Evolutionary conservation across 768 basidiomycete species (phyloP).

Genomic region (Lactifluus volemus): DNA sequence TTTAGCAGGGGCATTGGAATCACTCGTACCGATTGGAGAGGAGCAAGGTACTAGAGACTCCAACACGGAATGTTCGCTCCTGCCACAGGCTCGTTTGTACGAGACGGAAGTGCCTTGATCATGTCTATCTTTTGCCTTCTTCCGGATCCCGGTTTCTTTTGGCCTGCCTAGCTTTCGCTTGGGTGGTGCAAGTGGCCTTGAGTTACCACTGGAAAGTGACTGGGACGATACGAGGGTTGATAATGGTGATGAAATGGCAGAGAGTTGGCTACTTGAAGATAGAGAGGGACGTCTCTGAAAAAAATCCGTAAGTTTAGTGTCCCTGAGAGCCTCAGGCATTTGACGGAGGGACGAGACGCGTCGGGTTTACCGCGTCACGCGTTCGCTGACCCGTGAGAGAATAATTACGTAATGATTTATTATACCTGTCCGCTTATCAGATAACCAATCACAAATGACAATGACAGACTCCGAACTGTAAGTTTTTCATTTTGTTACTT

Average conservation of each 20-base stretch:
- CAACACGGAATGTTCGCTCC: neutral
- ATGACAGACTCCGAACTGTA: too few species aligned
- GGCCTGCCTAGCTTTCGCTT: slow-evolving; percentile 19
- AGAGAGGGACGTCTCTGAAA: slow-evolving; percentile 6
- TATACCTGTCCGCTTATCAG: neutral
- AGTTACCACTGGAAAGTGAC: neutral
- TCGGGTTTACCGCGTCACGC: neutral
- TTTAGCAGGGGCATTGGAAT: neutral
- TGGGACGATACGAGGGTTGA: neutral
- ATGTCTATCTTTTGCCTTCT: slow-evolving; percentile 18
- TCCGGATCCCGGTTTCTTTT: slow-evolving; percentile 19
- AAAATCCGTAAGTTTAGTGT: slow-evolving; percentile 12
- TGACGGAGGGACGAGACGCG: neutral
- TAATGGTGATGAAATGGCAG: neutral
- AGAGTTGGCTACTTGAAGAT: neutral
- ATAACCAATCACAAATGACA: neutral
- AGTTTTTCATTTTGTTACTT: neutral
- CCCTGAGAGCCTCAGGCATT: slow-evolving; percentile 5
- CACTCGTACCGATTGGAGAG: neutral
- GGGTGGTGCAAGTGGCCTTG: neutral
- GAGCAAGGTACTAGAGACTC: neutral
- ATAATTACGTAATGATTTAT: too few species aligned
- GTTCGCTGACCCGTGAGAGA: too few species aligned
- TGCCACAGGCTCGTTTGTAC: neutral
- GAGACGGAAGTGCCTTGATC: neutral